Evolutionary conservation across 2,329 filamentous ascomycete species (phyloP).

Genomic region (Graphilbum ipis-grandicollis): DNA sequence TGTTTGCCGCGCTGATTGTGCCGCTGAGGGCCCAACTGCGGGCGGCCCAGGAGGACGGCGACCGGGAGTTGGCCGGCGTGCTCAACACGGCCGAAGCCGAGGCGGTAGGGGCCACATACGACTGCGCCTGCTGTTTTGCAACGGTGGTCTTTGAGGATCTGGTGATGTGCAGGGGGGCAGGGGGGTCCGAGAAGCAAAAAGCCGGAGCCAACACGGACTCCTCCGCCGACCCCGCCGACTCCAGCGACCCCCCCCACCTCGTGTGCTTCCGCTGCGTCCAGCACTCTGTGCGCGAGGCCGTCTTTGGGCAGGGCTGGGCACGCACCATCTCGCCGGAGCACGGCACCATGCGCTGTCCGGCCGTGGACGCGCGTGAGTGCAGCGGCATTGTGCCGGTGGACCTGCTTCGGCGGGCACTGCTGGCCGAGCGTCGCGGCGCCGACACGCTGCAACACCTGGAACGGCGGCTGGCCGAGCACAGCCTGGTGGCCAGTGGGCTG

Average conservation of each 20-base stretch:
- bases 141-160: conserved; percentile 57
- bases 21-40: conserved; percentile 30
- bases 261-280: conserved; percentile 72
- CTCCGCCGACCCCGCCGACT: not conserved
- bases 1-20: conserved; percentile 37
- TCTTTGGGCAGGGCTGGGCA: conserved; percentile 87
- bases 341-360: conserved; percentile 70
- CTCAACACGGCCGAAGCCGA: conserved; percentile 44
- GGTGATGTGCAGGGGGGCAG: conserved; percentile 47
- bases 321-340: conserved; percentile 56
- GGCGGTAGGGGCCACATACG: conserved; percentile 35
- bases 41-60: conserved; percentile 27
- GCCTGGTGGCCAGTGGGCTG: conserved; percentile 53
- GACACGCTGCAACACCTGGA: conserved; percentile 64
- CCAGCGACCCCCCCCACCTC: conserved; percentile 36
- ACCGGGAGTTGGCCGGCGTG: conserved; percentile 32
- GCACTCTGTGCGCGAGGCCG: conserved; percentile 64
- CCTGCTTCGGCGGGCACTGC: conserved; percentile 56
- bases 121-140: conserved; percentile 67
- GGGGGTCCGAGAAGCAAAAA: not conserved
- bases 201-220: not conserved
- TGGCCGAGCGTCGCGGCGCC: conserved; percentile 43
- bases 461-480: conserved; percentile 60
- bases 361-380: conserved; percentile 56
- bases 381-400: conserved; percentile 52